Evolutionary conservation across 164 flowering plant genomes (phyloP), one percentile per base, ranked within the genome.

Genomic region (Platanus orientalis): DNA sequence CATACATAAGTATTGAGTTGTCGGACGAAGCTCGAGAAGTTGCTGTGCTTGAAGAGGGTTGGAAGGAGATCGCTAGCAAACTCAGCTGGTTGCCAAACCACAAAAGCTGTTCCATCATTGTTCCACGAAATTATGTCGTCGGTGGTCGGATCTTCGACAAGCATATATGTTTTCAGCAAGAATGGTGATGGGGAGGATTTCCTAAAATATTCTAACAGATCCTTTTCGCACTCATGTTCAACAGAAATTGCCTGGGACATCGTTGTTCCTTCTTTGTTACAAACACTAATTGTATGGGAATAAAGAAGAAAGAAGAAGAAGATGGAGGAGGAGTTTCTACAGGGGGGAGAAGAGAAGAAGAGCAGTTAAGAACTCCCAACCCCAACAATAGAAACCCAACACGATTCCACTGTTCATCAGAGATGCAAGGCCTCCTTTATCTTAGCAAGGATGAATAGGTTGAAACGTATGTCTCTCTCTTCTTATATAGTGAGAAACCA

Each of bases 1-100:
- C 88, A 12, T 82, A 90, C 97, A 65, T 90, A 90, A 54, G 92
- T 90, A 34, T 88, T 90, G 72, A 90, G 97, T 59, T 90, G 97
- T 44, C 97, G 76, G 57, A 90, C 86, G 57, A 90, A 90, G 89
- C 97, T 90, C 19, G 95, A 88, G 82, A 90, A 90, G 73, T 90
- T 88, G 87, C 83, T 71, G 62, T 90, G 97, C 75, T 88, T 90
- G 87, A 86, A 84, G 66, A 83, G 83, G 1, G 88, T 83, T 1
- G 96, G 96, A 19, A 89, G 90, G 71, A 86, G 75, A 71, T 86
- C 96, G 21, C 90, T 75, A 2, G 96, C 81, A 52, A 86, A 86
- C 80, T 89, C 90, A 34, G 83, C 83, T 63, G 90, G 88, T 72
- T 84, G 80, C 96, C 92, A 84, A 56, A 89, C 92, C 16, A 89